Evolutionary conservation across 106 monocot species (phyloP).

Genomic region (Apostasia shenzhenica): DNA sequence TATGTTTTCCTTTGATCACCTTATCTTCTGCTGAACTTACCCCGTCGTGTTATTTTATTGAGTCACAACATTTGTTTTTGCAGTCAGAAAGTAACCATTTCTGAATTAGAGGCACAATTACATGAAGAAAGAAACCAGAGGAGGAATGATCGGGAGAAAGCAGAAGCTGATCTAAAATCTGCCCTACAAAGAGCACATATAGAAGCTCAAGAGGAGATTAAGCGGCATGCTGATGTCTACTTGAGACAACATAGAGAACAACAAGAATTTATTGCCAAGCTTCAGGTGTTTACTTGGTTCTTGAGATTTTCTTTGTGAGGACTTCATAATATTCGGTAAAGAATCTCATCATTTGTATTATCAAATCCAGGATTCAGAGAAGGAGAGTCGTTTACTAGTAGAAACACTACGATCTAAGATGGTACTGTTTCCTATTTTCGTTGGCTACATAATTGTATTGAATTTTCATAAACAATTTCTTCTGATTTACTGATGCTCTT

Average conservation of each 20-base stretch:
- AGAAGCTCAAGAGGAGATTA: constrained; percentile 87
- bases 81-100: constrained; percentile 78
- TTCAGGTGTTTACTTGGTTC: constrained; percentile 51
- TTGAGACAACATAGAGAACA: constrained; percentile 70
- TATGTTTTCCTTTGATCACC: background rate
- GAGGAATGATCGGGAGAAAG: constrained; percentile 80
- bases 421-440: constrained; percentile 25
- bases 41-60: constrained; percentile 5
- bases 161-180: constrained; percentile 69
- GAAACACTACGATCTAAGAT: constrained; percentile 79
- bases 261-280: constrained; percentile 73
- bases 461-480: background rate
- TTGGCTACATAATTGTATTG: background rate
- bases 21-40: background rate
- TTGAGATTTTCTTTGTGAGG: background rate
- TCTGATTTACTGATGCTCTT: background rate
- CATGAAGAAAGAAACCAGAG: constrained; percentile 83
- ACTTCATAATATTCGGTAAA: background rate
- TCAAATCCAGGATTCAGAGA: constrained; percentile 64
- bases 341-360: constrained; percentile 6
- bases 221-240: constrained; percentile 57
- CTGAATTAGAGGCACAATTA: constrained; percentile 75
- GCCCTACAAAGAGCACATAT: constrained; percentile 63
- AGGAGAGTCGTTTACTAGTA: constrained; percentile 69
- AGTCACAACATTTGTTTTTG: constrained; percentile 10